Evolutionary conservation across 2,329 filamentous ascomycete genomes (phyloP).

Genomic region (Sporothrix humicola): DNA sequence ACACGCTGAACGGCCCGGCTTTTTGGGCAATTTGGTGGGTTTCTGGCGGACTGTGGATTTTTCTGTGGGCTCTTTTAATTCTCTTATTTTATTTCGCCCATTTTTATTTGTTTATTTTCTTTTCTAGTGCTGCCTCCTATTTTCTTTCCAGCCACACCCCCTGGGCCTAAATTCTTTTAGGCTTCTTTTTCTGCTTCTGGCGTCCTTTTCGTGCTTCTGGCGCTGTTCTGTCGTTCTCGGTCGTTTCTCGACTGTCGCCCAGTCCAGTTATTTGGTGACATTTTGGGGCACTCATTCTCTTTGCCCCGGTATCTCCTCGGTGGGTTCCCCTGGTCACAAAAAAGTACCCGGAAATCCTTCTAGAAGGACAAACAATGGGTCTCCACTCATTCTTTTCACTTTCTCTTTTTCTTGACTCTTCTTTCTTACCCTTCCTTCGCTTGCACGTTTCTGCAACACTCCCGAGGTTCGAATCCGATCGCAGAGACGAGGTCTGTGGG

Average conservation of each 20-base stretch:
- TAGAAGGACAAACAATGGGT: slow-evolving; percentile 7
- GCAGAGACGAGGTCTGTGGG: slow-evolving; percentile 17
- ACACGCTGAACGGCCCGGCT: slow-evolving; percentile 24
- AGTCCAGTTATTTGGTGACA: too few species aligned
- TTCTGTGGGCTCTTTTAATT: background rate
- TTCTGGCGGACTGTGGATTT: too few species aligned
- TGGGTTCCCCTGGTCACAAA: background rate
- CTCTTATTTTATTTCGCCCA: slow-evolving; percentile 2
- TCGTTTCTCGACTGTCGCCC: too few species aligned
- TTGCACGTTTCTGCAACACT: slow-evolving; percentile 22
- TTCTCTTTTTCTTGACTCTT: too few species aligned
- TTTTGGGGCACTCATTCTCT: too few species aligned
- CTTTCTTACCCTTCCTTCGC: slow-evolving; percentile 20
- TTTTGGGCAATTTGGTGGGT: background rate
- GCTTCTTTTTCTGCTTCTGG: slow-evolving; percentile 18
- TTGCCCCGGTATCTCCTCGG: background rate
- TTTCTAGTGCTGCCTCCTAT: background rate
- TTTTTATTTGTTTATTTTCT: slow-evolving; percentile 16
- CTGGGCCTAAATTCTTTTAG: background rate
- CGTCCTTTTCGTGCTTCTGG: slow-evolving; percentile 11
- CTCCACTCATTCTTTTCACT: slow-evolving; percentile 1
- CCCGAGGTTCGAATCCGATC: slow-evolving; percentile 1
- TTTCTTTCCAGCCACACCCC: background rate
- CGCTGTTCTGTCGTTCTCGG: background rate
- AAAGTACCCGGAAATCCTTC: slow-evolving; percentile 15